A percentile compares a stretch with the other conserved stretches of the same genome.
Evolutionary conservation across 2,329 filamentous ascomycete species (phyloP).

Genomic region (Aschersonia sp.): DNA sequence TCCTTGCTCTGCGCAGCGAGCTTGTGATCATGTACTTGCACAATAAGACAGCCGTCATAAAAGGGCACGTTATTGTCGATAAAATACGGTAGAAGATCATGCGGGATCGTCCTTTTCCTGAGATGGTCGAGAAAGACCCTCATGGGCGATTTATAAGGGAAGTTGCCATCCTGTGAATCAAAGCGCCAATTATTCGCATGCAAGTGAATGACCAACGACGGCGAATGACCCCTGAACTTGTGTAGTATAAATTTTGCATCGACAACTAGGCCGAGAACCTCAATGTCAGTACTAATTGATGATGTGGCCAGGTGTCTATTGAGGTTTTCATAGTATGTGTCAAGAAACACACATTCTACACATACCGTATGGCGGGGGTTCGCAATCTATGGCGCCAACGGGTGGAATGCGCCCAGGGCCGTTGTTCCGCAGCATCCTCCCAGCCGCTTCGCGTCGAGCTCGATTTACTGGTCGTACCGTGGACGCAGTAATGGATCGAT

Average conservation of each 20-base stretch:
- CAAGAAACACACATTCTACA: background rate
- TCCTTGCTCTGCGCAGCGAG: slow-evolving; percentile 46
- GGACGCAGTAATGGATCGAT: slow-evolving; percentile 22
- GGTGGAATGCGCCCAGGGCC: slow-evolving; percentile 33
- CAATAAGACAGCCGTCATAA: slow-evolving; percentile 90
- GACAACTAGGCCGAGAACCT: slow-evolving; percentile 39
- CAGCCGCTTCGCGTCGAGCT: slow-evolving; percentile 39
- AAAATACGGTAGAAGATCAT: slow-evolving; percentile 75
- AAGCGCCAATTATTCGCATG: slow-evolving; percentile 80
- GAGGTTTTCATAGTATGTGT: background rate
- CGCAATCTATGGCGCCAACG: slow-evolving; percentile 18
- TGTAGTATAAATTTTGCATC: slow-evolving; percentile 67
- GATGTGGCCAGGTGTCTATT: background rate
- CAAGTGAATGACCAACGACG: slow-evolving; percentile 77
- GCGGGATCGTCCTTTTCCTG: slow-evolving; percentile 62
- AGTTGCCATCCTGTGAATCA: slow-evolving; percentile 86
- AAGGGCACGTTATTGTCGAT: slow-evolving; percentile 58
- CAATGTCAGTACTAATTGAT: background rate
- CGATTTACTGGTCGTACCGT: slow-evolving; percentile 39
- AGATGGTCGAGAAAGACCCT: slow-evolving; percentile 65
- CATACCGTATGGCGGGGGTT: slow-evolving; percentile 39
- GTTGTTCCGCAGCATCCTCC: slow-evolving; percentile 36
- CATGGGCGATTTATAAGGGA: slow-evolving; percentile 88
- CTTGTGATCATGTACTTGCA: slow-evolving; percentile 84
- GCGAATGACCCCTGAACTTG: slow-evolving; percentile 60